These are phyloP conservation scores for Xerocomus brunneocitrinus DNA, from an alignment of 768 basidiomycete species.

Conservation along the genomic window DNA sequence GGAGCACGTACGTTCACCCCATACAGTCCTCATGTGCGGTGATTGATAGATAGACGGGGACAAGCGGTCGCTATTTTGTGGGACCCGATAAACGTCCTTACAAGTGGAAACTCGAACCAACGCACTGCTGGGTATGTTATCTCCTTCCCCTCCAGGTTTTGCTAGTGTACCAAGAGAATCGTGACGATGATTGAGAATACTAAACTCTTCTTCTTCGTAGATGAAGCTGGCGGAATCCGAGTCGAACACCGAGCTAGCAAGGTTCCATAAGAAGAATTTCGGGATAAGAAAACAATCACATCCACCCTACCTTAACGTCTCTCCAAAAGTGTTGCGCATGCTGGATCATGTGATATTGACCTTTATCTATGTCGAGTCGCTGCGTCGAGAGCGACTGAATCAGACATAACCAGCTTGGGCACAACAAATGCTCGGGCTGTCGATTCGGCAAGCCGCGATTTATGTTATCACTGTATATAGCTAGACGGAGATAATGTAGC, in stretches of 20 bases:
- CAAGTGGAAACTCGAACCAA: slow-evolving; percentile 31
- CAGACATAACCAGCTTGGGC: not conserved
- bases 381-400: slow-evolving; percentile 17
- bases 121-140: slow-evolving; percentile 24
- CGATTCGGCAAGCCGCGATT: not conserved
- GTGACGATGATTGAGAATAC: not conserved
- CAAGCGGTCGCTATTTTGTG: slow-evolving; percentile 30
- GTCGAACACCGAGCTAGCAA: slow-evolving; percentile 13
- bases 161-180: not conserved
- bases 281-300: slow-evolving; percentile 20
- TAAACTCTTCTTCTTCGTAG: slow-evolving; percentile 6
- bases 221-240: slow-evolving; percentile 14
- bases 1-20: slow-evolving; percentile 18
- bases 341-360: slow-evolving; percentile 27
- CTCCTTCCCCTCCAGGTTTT: not conserved
- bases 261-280: slow-evolving; percentile 22
- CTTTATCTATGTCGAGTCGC: slow-evolving; percentile 24
- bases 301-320: slow-evolving; percentile 26
- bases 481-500: no score
- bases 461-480: no score
- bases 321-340: slow-evolving; percentile 17
- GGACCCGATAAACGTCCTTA: slow-evolving; percentile 32
- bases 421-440: no score
- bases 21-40: not conserved
- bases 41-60: not conserved